A percentile compares a stretch with the other conserved stretches of the same genome.
These are phyloP conservation scores for Eudorina sp. DNA, from an alignment of 139 green algal genomes.

Conservation along the genomic window DNA sequence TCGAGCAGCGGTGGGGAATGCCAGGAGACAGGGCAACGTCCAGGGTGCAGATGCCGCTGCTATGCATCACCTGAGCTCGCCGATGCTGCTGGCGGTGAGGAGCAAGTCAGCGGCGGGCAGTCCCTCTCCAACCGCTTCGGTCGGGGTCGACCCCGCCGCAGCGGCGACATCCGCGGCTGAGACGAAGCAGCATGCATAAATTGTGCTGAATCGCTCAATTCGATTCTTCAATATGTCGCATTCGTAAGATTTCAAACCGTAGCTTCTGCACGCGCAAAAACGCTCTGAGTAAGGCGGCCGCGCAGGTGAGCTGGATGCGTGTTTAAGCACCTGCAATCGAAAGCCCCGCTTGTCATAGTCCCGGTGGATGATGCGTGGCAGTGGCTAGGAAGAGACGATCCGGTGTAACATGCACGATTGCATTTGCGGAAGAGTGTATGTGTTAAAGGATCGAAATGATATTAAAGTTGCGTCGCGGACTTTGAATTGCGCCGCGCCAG, in stretches of 20 bases:
- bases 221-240: neutral
- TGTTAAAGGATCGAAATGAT: too few relatives aligned
- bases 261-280: slow-evolving; percentile 1
- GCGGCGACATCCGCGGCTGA: neutral
- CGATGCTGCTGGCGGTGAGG: slow-evolving; percentile 24
- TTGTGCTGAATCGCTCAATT: slow-evolving; percentile 21
- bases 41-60: neutral
- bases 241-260: neutral
- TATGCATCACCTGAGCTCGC: neutral
- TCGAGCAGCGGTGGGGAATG: too few relatives aligned
- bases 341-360: neutral
- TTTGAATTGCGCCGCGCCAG: too few relatives aligned
- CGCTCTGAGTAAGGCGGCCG: too few relatives aligned
- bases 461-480: too few relatives aligned
- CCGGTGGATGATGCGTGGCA: too few relatives aligned
- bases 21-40: too few relatives aligned
- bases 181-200: slow-evolving; percentile 30
- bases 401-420: too few relatives aligned
- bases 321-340: slow-evolving; percentile 4
- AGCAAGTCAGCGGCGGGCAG: slow-evolving; percentile 8
- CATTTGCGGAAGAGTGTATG: too few relatives aligned
- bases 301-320: too few relatives aligned
- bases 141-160: neutral
- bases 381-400: too few relatives aligned
- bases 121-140: neutral